Evolutionary conservation across 495 filamentous ascomycete genomes (phyloP).

Genomic region (Penicillium maclennaniae): DNA sequence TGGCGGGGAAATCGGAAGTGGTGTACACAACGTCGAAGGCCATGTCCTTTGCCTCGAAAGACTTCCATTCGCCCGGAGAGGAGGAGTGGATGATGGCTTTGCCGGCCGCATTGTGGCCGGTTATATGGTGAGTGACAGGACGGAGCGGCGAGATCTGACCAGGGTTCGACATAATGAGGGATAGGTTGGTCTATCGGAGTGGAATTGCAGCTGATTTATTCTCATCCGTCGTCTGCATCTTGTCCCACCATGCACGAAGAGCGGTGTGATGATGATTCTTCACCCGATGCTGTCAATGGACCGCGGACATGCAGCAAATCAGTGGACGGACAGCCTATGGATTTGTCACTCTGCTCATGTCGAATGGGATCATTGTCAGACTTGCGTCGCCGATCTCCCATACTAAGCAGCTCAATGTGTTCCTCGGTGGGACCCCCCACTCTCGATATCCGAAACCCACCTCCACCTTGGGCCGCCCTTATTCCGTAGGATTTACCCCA

Average conservation of each 20-base stretch:
- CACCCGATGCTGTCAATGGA: too few relatives aligned
- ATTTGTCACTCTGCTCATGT: too few relatives aligned
- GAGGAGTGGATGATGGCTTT: conserved; percentile 32
- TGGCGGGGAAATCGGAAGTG: conserved; percentile 53
- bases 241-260: neutral
- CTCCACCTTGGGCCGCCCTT: neutral
- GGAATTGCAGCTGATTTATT: neutral
- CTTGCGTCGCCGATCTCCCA: too few relatives aligned
- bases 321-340: too few relatives aligned
- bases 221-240: neutral
- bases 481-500: neutral
- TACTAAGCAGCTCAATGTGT: too few relatives aligned
- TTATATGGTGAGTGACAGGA: conserved; percentile 36
- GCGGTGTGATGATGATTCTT: neutral
- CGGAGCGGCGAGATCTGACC: conserved; percentile 29
- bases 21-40: conserved; percentile 41
- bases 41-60: conserved; percentile 21
- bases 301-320: too few relatives aligned
- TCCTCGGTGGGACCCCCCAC: neutral
- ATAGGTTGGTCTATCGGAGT: neutral
- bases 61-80: conserved; percentile 12
- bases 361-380: too few relatives aligned
- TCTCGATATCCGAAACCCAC: neutral
- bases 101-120: conserved; percentile 33
- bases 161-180: conserved; percentile 11